A percentile compares a stretch with the other conserved stretches of the same genome.
Evolutionary conservation across 176 grass and related monocot species (phyloP).

Genomic region (Raddia guianensis): DNA sequence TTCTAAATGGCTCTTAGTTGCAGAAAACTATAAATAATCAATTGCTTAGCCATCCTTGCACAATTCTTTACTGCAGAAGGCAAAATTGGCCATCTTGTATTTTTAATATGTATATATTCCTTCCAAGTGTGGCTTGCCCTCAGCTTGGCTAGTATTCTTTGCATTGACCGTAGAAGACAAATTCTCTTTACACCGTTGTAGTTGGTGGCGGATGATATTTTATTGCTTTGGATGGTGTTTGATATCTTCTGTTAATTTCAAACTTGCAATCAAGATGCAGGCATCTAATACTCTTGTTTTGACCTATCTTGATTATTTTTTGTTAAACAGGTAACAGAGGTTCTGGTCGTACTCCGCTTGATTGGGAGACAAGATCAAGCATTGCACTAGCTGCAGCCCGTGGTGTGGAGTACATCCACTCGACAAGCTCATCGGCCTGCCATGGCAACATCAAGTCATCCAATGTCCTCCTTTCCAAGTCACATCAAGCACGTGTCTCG

Average conservation of each 20-base stretch:
- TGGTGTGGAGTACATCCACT: slow-evolving; percentile 80
- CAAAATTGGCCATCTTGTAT: neutral
- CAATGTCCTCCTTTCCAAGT: slow-evolving; percentile 65
- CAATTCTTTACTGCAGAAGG: neutral
- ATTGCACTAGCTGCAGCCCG: slow-evolving; percentile 66
- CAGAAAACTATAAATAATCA: slow-evolving; percentile 15
- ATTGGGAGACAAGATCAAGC: slow-evolving; percentile 59
- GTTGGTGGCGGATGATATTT: slow-evolving; percentile 1
- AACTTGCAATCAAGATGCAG: neutral
- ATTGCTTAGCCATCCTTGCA: slow-evolving; percentile 5
- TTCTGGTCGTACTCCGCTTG: slow-evolving; percentile 49
- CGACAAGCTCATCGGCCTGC: slow-evolving; percentile 47
- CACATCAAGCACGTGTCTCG: slow-evolving; percentile 58
- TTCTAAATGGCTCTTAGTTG: neutral
- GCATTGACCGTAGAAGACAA: slow-evolving; percentile 13
- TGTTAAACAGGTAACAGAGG: slow-evolving; percentile 53
- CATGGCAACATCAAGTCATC: slow-evolving; percentile 94
- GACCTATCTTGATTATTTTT: slow-evolving; percentile 14
- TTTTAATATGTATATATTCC: slow-evolving; percentile 19
- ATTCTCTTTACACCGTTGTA: slow-evolving; percentile 13
- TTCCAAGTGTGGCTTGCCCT: neutral
- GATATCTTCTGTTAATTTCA: slow-evolving; percentile 10
- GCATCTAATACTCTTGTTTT: slow-evolving; percentile 11
- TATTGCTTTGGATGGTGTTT: slow-evolving; percentile 13
- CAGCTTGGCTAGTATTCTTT: slow-evolving; percentile 9